A percentile compares a stretch with the other conserved stretches of the same genome.
Conservation (phyloP, 1,284 basidiomycete species). For the Leccinum subspadiceum region DNA sequence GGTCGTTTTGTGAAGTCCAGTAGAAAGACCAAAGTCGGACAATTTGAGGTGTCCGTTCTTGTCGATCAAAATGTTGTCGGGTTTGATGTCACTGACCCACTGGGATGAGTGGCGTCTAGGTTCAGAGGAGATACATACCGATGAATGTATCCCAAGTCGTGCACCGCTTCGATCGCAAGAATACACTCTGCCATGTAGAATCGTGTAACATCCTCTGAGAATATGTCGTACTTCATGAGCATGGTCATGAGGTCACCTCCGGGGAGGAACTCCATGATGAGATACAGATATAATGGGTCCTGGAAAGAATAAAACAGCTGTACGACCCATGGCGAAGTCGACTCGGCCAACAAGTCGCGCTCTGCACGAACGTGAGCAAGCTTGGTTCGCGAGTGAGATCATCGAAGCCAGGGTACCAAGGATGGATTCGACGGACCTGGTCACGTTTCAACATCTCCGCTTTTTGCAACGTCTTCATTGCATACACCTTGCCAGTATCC, state of each 20-base stretch:
- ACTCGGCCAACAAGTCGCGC: constrained; percentile 95
- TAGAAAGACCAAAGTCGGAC: constrained; percentile 97
- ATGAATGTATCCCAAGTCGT: constrained; percentile 98
- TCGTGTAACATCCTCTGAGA: constrained; percentile 96
- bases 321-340: constrained; percentile 97
- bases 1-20: constrained; percentile 96
- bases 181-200: constrained; percentile 99
- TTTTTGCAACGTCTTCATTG: constrained; percentile 98
- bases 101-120: background rate
- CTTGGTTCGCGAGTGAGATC: constrained; percentile 40
- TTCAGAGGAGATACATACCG: constrained; percentile 55
- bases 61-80: constrained; percentile 98
- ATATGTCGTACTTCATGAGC: constrained; percentile 99
- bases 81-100: constrained; percentile 87
- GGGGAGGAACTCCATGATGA: constrained; percentile 99
- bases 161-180: constrained; percentile 95
- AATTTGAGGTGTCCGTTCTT: constrained; percentile 95
- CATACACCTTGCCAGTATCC: constrained; percentile 97
- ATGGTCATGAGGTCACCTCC: constrained; percentile 99
- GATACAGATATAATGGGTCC: constrained; percentile 94
- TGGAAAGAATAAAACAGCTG: constrained; percentile 99
- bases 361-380: constrained; percentile 98
- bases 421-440: constrained; percentile 57
- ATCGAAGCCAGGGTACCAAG: background rate
- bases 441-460: constrained; percentile 99